A percentile compares a stretch with the other conserved stretches of the same genome.
Conservation (phyloP, 2,329 filamentous ascomycete species). For the Penicillium hordei region DNA sequence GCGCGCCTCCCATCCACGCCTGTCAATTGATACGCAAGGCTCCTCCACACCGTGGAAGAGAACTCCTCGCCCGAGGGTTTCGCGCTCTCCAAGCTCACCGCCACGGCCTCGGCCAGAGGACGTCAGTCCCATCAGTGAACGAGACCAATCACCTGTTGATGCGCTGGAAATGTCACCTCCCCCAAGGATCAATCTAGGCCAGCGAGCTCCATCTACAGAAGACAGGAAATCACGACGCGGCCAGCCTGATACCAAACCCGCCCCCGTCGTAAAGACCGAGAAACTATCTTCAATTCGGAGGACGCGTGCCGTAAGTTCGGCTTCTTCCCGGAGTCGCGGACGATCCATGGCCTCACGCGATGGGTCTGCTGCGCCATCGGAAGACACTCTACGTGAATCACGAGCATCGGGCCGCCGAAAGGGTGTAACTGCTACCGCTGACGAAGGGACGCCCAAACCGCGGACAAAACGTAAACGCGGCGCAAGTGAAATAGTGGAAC, state of each 20-base stretch:
- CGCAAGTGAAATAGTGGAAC: conserved; percentile 33
- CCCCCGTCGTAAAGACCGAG: conserved; percentile 28
- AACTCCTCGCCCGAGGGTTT: conserved; percentile 36
- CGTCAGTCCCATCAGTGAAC: conserved; percentile 49
- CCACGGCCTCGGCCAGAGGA: conserved; percentile 43
- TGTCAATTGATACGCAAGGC: conserved; percentile 41
- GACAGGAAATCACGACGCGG: conserved; percentile 26
- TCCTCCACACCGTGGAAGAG: conserved; percentile 48
- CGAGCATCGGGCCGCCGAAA: conserved; percentile 33
- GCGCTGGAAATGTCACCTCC: conserved; percentile 30
- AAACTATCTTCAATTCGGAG: conserved; percentile 27
- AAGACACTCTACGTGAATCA: conserved; percentile 21
- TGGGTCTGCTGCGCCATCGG: conserved; percentile 26
- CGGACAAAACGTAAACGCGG: conserved; percentile 45
- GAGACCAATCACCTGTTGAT: conserved; percentile 38
- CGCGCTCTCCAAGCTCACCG: conserved; percentile 41
- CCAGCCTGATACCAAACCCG: conserved; percentile 21
- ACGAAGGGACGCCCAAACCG: conserved; percentile 31
- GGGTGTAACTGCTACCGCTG: conserved; percentile 18
- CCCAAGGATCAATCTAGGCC: conserved; percentile 20
- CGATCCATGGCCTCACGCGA: conserved; percentile 39
- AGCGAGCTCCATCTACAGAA: conserved; percentile 21
- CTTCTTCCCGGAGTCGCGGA: conserved; percentile 39
- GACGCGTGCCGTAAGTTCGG: conserved; percentile 35
- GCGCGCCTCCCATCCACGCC: conserved; percentile 31